These are phyloP conservation scores for Novymonas esmeraldas DNA, from an alignment of 208 protist genomes.

Conservation along the genomic window DNA sequence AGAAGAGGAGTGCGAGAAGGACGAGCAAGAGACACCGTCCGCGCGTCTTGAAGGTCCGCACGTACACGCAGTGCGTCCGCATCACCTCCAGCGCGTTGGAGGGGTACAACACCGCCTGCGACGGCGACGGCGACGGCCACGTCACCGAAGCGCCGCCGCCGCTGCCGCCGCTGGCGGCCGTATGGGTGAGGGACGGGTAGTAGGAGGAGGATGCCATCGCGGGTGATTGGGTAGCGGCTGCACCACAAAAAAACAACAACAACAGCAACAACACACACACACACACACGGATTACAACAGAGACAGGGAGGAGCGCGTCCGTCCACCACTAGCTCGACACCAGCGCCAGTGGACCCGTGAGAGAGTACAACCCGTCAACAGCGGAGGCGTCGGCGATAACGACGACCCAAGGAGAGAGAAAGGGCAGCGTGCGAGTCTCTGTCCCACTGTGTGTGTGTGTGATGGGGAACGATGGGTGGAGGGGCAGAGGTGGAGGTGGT, in stretches of 20 bases:
- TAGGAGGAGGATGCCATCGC: no score
- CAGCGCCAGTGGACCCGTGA: no score
- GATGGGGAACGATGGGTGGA: no score
- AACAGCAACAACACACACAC: neutral
- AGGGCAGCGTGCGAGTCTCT: no score
- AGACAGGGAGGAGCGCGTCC: no score
- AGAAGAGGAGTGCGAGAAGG: conserved; percentile 20
- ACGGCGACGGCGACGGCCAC: neutral
- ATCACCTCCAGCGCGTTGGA: conserved; percentile 24
- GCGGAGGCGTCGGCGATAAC: no score
- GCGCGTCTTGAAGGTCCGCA: conserved; percentile 16
- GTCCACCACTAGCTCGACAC: no score
- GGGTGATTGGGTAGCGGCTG: no score
- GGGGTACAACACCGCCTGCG: neutral
- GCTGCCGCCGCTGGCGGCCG: neutral
- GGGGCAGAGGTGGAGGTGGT: no score
- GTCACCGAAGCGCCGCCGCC: neutral
- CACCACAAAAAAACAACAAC: neutral
- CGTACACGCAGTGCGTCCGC: conserved; percentile 25
- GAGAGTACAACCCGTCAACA: no score
- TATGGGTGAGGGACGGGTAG: neutral
- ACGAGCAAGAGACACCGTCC: conserved; percentile 14
- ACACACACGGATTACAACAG: neutral
- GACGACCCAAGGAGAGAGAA: no score
- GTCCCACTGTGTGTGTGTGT: no score